Percentiles rank a stretch among this genome's conserved stretches.
Evolutionary conservation across 257 asterid species (phyloP).

Genomic region (Scutellaria minor): DNA sequence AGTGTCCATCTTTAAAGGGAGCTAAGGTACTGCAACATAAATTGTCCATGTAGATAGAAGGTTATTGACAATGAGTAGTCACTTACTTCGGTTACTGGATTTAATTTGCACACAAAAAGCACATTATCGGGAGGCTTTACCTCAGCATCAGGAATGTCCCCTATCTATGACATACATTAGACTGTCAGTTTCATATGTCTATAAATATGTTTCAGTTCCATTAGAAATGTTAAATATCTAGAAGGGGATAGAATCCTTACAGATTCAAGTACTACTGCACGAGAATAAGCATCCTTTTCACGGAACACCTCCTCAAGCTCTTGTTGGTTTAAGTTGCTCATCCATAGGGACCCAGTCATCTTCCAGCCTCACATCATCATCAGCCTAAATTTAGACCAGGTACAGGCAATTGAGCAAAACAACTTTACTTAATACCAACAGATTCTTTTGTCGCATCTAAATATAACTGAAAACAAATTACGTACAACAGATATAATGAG

Average conservation of each 20-base stretch:
- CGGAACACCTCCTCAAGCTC: slow-evolving; percentile 88
- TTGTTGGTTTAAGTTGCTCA: slow-evolving; percentile 63
- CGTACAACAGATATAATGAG: not conserved
- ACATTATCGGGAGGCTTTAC: slow-evolving; percentile 94
- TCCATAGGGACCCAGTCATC: slow-evolving; percentile 99
- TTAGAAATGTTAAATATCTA: slow-evolving; percentile 13
- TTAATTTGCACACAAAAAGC: slow-evolving; percentile 91
- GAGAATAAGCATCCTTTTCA: slow-evolving; percentile 76
- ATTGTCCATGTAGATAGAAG: slow-evolving; percentile 10
- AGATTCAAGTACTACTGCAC: slow-evolving; percentile 96
- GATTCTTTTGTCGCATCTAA: not conserved
- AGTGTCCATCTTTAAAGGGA: slow-evolving; percentile 18
- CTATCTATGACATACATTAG: slow-evolving; percentile 62
- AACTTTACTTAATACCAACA: slow-evolving; percentile 29
- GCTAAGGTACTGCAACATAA: slow-evolving; percentile 15
- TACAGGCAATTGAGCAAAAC: slow-evolving; percentile 22
- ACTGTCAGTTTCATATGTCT: slow-evolving; percentile 13
- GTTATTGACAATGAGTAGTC: slow-evolving; percentile 26
- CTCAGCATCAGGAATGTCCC: slow-evolving; percentile 98
- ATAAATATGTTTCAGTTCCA: not conserved
- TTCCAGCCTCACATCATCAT: slow-evolving; percentile 87
- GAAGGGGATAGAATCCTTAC: slow-evolving; percentile 48
- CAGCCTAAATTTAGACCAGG: slow-evolving; percentile 59
- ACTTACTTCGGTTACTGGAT: slow-evolving; percentile 97
- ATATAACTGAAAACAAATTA: not conserved